Base-by-base conservation (phyloP, 2,329 filamentous ascomycete genomes). In the Colletotrichum tanaceti region DNA sequence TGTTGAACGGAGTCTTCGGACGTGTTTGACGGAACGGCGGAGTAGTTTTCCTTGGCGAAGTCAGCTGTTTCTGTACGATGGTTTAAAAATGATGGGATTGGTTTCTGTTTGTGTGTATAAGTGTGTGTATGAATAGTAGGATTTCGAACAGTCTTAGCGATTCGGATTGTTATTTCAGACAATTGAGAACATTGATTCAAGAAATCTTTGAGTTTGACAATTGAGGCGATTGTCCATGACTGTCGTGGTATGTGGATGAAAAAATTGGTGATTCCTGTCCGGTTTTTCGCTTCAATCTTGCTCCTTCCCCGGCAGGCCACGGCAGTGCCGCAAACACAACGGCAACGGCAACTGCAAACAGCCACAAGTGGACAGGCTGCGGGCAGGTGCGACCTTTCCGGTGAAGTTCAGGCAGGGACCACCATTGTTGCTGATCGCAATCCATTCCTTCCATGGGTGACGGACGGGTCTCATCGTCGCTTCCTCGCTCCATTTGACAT, bases 51-150 rank as follows among this genome's bases (percentile, higher is more conserved):
- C 44, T 62, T 39, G 63, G 58, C 39, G 63, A 35, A 32, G 32
- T 35, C 10, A 10, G 32, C 32, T 35, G 9, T 43, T 18, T n/a
- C 18, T 55, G 24, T 58, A 38, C 32, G 52, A 35, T 39, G 46
- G 46, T 44, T 47, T 9, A 57, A 68, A 70, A 70, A 60, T 54
- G 46, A 38, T 11, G 28, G 58, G 58, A 49, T 24, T 24, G 16
- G 24, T 22, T 60, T n/a, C 5, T 63, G 67, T 70, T n/a, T n/a
- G n/a, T n/a, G n/a, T n/a, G n/a, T n/a, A n/a, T n/a, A n/a, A n/a
- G n/a, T n/a, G 59, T 13, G 10, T 68, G 67, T 70, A 68, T 13
- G 64, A 70, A 4, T 70, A 68, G 52, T 28, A 32, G 4, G n/a
- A 54, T 49, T 58, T 60, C 46, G 43, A 20, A 22, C 22, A 41